Evolutionary conservation across 768 basidiomycete genomes (phyloP).

Genomic region (Amanita polypyramis): DNA sequence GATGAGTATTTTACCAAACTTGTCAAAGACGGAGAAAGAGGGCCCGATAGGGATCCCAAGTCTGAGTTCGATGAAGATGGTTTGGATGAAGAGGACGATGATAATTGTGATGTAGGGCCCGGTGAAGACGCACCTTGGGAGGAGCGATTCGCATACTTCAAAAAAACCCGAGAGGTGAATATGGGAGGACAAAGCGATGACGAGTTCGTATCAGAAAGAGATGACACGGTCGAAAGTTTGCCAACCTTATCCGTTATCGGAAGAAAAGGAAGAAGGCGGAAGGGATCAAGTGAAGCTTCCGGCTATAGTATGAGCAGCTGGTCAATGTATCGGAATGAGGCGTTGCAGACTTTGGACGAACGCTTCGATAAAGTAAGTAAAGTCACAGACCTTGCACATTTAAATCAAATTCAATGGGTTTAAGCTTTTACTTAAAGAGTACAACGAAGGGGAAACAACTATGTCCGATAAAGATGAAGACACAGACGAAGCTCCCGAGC

Average conservation of each 20-base stretch:
- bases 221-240: conserved; percentile 73
- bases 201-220: conserved; percentile 53
- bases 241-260: conserved; percentile 71
- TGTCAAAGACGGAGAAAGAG: conserved; percentile 62
- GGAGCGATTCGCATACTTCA: conserved; percentile 72
- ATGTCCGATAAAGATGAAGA: conserved; percentile 24
- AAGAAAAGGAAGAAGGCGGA: conserved; percentile 60
- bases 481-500: conserved; percentile 56
- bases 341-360: conserved; percentile 82
- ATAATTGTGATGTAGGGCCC: conserved; percentile 18
- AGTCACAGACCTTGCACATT: neutral
- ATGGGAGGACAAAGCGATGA: conserved; percentile 33
- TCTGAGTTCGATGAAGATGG: conserved; percentile 61
- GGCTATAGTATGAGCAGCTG: conserved; percentile 98
- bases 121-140: conserved; percentile 52
- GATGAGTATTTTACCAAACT: conserved; percentile 74
- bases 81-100: conserved; percentile 15
- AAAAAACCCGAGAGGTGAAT: conserved; percentile 46
- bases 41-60: conserved; percentile 44
- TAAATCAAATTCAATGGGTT: neutral
- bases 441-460: conserved; percentile 42
- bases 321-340: conserved; percentile 89
- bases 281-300: conserved; percentile 74
- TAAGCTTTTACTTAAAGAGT: conserved; percentile 75
- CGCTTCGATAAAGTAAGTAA: conserved; percentile 76